Evolutionary conservation across 768 basidiomycete species (phyloP), one percentile per base, ranked within the genome.

Genomic region (Amanita polypyramis): DNA sequence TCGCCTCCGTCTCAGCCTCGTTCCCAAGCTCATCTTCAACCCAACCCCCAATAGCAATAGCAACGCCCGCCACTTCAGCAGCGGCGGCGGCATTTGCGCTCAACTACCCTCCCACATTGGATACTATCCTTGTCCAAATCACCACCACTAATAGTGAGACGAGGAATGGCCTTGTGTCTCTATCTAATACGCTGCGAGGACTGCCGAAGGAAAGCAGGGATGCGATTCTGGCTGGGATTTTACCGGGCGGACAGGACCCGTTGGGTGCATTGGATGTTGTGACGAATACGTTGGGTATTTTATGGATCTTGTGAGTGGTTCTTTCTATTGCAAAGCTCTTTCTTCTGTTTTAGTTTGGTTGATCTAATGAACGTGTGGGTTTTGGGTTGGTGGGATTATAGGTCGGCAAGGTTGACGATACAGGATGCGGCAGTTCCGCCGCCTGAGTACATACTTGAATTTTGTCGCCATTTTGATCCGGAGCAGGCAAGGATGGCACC

Each of bases 301-400:
- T 90, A 35, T 83, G 79, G 55, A 85, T 91, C 37, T 59, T 91
- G 87, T 89, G 54, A 64, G 83, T 69, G 12, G 19, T 44, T 27
- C 12, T 49, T 27, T n/a, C 25, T 17, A 33, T 17, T 46, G 17
- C 2, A 14, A 34, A 29, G n/a, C 38, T 7, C 7, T 7, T 27
- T 27, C 7, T 7, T 27, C 25, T 27, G 3, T 7, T 27, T 27
- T 27, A 3, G 25, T 27, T 27, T 27, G 25, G 25, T 27, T 27
- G 25, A 27, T 27, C 25, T 27, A 27, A 27, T n/a, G 9, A 42
- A 6, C 15, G 23, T 43, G 15, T 1, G 36, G 2, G 29, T 34
- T n/a, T n/a, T 27, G 23, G 32, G 25, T 36, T 17, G 15, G 15
- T 38, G 19, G 17, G 17, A 1, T n/a, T 30, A 23, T 2, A 87